Evolutionary conservation across 768 basidiomycete species (phyloP).

Genomic region (Auriculariales sp.): DNA sequence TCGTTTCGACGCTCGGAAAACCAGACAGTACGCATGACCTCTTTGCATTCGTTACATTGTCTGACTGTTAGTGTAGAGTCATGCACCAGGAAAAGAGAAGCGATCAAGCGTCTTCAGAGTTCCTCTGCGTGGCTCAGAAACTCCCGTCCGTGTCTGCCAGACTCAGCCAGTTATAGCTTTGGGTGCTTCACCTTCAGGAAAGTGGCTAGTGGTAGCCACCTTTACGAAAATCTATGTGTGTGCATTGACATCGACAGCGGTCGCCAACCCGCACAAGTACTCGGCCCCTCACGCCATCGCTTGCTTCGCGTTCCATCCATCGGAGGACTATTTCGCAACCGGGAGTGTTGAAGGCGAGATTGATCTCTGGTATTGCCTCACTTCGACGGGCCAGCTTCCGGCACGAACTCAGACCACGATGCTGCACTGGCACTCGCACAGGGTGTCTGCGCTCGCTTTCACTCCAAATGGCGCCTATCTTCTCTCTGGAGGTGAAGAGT

Average conservation of each 20-base stretch:
- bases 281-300: conserved; percentile 69
- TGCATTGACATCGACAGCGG: conserved; percentile 33
- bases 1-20: conserved; percentile 30
- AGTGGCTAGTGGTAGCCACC: conserved; percentile 61
- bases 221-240: conserved; percentile 71
- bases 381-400: conserved; percentile 29
- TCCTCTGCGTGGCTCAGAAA: too few relatives aligned
- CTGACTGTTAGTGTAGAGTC: too few relatives aligned
- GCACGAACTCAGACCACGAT: conserved; percentile 59
- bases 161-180: conserved; percentile 48
- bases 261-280: conserved; percentile 64
- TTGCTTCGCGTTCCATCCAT: conserved; percentile 77
- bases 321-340: conserved; percentile 88
- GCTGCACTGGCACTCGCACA: conserved; percentile 95
- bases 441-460: conserved; percentile 76
- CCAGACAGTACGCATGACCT: too few relatives aligned
- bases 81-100: too few relatives aligned
- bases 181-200: conserved; percentile 58
- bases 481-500: conserved; percentile 88
- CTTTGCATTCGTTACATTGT: too few relatives aligned
- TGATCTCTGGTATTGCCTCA: conserved; percentile 85
- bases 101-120: too few relatives aligned
- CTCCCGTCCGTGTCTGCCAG: conserved; percentile 40
- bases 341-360: conserved; percentile 80
- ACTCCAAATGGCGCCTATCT: conserved; percentile 85